Evolutionary conservation across 1,139 yeast genomes (phyloP).

Genomic region (Geotrichum siamense): DNA sequence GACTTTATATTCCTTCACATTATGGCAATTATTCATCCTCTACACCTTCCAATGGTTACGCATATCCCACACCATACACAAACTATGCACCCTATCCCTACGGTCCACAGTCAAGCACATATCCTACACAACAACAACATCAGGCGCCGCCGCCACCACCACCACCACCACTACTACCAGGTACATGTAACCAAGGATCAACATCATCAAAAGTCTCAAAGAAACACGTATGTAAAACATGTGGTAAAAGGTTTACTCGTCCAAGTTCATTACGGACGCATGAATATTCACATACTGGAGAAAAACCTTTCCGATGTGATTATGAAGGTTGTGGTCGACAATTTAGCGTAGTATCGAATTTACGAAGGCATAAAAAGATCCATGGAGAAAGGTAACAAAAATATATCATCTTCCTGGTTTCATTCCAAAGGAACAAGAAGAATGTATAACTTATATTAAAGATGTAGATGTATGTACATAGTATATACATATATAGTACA

Average conservation of each 20-base stretch:
- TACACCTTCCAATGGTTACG: slow-evolving; percentile 1
- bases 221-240: slow-evolving; percentile 49
- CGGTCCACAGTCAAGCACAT: not conserved
- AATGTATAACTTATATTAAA: no score
- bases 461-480: no score
- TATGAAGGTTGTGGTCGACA: slow-evolving; percentile 59
- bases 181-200: not conserved
- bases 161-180: not conserved
- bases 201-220: slow-evolving; percentile 7
- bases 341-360: slow-evolving; percentile 72
- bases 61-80: not conserved
- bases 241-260: slow-evolving; percentile 69
- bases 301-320: slow-evolving; percentile 66
- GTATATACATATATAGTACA: no score
- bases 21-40: not conserved
- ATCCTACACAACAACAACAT: not conserved
- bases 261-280: slow-evolving; percentile 79
- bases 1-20: not conserved
- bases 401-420: no score
- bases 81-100: not conserved
- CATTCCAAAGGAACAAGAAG: no score
- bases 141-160: not conserved
- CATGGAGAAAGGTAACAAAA: no score
- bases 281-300: slow-evolving; percentile 79
- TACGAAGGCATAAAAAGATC: slow-evolving; percentile 67